Base-by-base conservation (phyloP, 768 basidiomycete genomes). In the Lentinula sp. region DNA sequence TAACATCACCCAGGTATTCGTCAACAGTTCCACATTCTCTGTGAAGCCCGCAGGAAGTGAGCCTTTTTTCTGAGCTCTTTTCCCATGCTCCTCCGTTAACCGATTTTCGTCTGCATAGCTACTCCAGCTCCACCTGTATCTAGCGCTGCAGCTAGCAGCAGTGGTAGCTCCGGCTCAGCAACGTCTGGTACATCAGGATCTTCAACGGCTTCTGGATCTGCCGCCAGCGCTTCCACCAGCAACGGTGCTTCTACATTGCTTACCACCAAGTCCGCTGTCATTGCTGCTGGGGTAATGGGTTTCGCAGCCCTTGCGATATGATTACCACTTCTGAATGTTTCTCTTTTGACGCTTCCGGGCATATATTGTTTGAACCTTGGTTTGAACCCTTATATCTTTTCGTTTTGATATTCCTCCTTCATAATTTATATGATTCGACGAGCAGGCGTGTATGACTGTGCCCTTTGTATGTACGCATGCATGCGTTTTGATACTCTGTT, bases 101-200 rank as follows among this genome's bases (percentile, higher is more conserved):
- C 21, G 11, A 55, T 40, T 39, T 4, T 18, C 13, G 5, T 51
- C 15, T 16, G 7, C 32, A 39, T 34, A 56, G 55, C 55, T n/a
- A 43, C 55, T 31, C 55, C 55, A 4, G 55, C 55, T 15, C 40
- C 55, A n/a, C 37, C 40, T 43, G 55, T 56, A 18, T 37, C 53
- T 40, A 31, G 40, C 40, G 3, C 16, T 16, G 18, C 55, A 5
- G 37, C 55, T 28, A 43, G 40, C 21, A 39, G 39, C 21, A 43
- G 23, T 43, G 39, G 55, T 28, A 56, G 55, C 40, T 56, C 55
- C 31, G 55, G 55, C 15, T 56, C 55, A 5, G 55, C 39, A 32
- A 43, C 55, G 28, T 51, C 50, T 15, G 55, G 55, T 56, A 11
- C 53, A 54, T 40, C 55, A 10, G 55, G 55, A 11, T 56, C 55